Evolutionary conservation across 108 stramenopile species (phyloP).

Genomic region (Asterionellopsis glacialis): DNA sequence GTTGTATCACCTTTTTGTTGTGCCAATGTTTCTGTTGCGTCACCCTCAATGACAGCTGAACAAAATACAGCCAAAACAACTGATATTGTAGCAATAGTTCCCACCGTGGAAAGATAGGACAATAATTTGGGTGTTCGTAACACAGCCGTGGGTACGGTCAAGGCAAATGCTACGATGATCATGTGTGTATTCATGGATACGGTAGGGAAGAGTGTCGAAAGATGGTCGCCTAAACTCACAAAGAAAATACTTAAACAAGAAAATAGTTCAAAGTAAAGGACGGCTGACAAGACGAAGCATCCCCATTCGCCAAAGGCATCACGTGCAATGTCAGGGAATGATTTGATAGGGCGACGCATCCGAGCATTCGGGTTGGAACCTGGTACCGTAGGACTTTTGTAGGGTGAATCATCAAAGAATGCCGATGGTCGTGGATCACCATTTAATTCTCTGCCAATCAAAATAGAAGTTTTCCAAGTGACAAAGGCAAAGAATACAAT

Average conservation of each 20-base stretch:
- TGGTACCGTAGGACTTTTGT: constrained; percentile 35
- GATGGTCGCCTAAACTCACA: constrained; percentile 69
- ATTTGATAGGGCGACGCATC: constrained; percentile 54
- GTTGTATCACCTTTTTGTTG: constrained; percentile 8
- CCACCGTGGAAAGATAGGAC: constrained; percentile 67
- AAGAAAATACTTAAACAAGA: constrained; percentile 78
- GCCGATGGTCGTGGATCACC: constrained; percentile 63
- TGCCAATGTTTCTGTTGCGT: constrained; percentile 36
- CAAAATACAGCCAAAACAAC: constrained; percentile 56
- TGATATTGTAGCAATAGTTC: constrained; percentile 64
- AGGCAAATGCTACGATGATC: constrained; percentile 42
- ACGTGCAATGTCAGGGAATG: constrained; percentile 76
- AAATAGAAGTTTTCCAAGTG: constrained; percentile 70
- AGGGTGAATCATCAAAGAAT: constrained; percentile 50
- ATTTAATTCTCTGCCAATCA: constrained; percentile 70
- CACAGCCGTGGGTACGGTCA: constrained; percentile 52
- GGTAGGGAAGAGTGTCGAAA: constrained; percentile 55
- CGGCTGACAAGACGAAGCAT: constrained; percentile 44
- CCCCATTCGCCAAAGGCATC: constrained; percentile 62
- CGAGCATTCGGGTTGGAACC: constrained; percentile 38
- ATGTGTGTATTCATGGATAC: constrained; percentile 45
- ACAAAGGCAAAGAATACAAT: constrained; percentile 38
- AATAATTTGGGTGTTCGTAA: constrained; percentile 59
- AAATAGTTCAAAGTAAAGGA: constrained; percentile 81
- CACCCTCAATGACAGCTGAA: constrained; percentile 38